A percentile compares a stretch with the other conserved stretches of the same genome.
These are phyloP conservation scores for Neocucurbitaria cava DNA, from an alignment of 2,329 filamentous ascomycete species.

Conservation along the genomic window DNA sequence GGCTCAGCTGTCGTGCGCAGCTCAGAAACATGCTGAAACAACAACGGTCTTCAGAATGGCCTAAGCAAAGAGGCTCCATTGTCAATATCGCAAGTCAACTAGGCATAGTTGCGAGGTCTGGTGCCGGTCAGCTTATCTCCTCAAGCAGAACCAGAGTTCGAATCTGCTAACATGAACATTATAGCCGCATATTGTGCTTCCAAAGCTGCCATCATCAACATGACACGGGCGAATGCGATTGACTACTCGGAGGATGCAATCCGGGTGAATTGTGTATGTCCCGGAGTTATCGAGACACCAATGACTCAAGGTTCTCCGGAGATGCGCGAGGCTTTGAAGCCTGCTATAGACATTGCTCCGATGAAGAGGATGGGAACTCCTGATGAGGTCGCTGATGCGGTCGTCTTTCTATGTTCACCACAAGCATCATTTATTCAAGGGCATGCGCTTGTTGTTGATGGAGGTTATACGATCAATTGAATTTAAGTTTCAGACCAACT, in stretches of 20 bases:
- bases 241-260: slow-evolving; percentile 60
- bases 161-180: slow-evolving; percentile 9
- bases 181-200: slow-evolving; percentile 64
- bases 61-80: slow-evolving; percentile 53
- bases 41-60: slow-evolving; percentile 52
- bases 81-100: slow-evolving; percentile 64
- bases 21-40: slow-evolving; percentile 60
- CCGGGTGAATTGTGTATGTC: slow-evolving; percentile 67
- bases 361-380: slow-evolving; percentile 56
- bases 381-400: slow-evolving; percentile 63
- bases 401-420: slow-evolving; percentile 60
- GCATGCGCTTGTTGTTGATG: slow-evolving; percentile 56
- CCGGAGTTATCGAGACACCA: slow-evolving; percentile 57
- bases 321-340: slow-evolving; percentile 41
- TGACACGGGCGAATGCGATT: slow-evolving; percentile 64
- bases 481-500: not conserved
- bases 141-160: not conserved
- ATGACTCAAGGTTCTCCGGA: slow-evolving; percentile 32
- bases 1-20: slow-evolving; percentile 62
- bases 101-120: slow-evolving; percentile 48
- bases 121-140: slow-evolving; percentile 21
- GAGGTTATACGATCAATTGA: slow-evolving; percentile 44
- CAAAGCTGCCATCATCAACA: slow-evolving; percentile 65
- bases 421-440: slow-evolving; percentile 63
- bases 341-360: slow-evolving; percentile 55